These are phyloP conservation scores for Linderniella brevidens DNA, from an alignment of 257 asterid species.

Conservation along the genomic window DNA sequence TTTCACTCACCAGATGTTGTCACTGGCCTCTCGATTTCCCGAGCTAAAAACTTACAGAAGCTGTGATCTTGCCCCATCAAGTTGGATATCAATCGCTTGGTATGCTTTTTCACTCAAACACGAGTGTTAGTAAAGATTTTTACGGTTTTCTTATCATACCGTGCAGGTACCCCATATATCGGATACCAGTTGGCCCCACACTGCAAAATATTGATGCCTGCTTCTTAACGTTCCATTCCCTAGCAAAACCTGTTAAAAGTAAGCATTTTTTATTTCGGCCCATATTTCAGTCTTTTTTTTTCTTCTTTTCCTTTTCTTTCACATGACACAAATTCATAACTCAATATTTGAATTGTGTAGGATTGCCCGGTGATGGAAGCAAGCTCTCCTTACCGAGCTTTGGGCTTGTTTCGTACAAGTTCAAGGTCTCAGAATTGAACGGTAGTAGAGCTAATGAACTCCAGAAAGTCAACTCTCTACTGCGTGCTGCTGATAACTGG, in stretches of 20 bases:
- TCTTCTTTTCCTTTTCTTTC: too few relatives aligned
- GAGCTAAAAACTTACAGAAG: conserved; percentile 51
- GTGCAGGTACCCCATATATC: conserved; percentile 81
- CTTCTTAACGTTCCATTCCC: conserved; percentile 78
- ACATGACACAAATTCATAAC: too few relatives aligned
- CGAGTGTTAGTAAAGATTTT: not conserved
- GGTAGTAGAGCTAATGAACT: conserved; percentile 28
- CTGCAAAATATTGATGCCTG: conserved; percentile 86
- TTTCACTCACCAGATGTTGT: too few relatives aligned
- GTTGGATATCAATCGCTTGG: conserved; percentile 98
- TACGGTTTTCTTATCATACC: conserved; percentile 4
- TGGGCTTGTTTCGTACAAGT: conserved; percentile 77
- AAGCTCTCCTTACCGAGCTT: conserved; percentile 47
- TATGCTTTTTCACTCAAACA: conserved; percentile 13
- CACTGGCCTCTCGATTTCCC: conserved; percentile 63
- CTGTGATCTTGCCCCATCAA: conserved; percentile 65
- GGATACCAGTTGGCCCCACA: conserved; percentile 91
- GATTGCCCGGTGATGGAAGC: conserved; percentile 17
- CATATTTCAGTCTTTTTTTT: too few relatives aligned
- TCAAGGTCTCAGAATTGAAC: conserved; percentile 40
- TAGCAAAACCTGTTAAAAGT: conserved; percentile 52
- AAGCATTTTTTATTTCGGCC: too few relatives aligned
- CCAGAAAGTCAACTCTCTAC: conserved; percentile 42
- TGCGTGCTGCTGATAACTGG: conserved; percentile 64
- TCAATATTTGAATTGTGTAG: too few relatives aligned